A percentile compares a stretch with the other conserved stretches of the same genome.
Conservation (phyloP, 208 protist species). For the Naegleria fowleri region DNA sequence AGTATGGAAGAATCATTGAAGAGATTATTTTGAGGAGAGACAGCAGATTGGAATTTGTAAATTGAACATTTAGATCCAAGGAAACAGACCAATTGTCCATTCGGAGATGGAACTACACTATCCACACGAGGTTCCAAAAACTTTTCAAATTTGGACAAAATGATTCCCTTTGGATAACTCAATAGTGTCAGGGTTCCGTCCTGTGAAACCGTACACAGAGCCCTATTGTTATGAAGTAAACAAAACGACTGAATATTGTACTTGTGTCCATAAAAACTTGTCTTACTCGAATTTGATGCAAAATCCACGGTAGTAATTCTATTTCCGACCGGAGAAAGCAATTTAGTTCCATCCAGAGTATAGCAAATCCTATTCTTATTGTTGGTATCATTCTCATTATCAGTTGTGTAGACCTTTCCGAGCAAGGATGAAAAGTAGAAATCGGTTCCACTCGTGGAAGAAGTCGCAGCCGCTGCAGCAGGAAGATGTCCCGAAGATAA, state of each 20-base stretch:
- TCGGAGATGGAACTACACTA: not conserved
- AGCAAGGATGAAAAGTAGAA: not conserved
- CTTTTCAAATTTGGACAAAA: not conserved
- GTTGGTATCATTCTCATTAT: not conserved
- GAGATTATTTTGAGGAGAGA: not conserved
- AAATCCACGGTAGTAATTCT: not conserved
- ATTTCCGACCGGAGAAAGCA: not conserved
- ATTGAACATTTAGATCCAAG: not conserved
- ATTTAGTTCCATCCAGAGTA: not conserved
- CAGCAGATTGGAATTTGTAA: not conserved
- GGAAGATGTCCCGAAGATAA: too few relatives aligned
- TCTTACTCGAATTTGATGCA: not conserved
- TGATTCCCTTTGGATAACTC: not conserved
- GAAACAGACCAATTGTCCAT: not conserved
- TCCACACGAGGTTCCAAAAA: not conserved
- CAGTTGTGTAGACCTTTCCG: not conserved
- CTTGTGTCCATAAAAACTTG: not conserved
- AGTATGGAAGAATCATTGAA: not conserved
- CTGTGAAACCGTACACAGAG: not conserved
- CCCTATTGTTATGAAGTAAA: not conserved
- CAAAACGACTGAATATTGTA: slow-evolving; percentile 19
- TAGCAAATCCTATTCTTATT: not conserved
- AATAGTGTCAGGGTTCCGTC: not conserved
- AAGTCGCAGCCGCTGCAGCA: not conserved
- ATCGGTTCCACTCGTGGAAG: not conserved